Base-by-base conservation (phyloP, 2,329 filamentous ascomycete species). In the Basipetospora chlamydospora region DNA sequence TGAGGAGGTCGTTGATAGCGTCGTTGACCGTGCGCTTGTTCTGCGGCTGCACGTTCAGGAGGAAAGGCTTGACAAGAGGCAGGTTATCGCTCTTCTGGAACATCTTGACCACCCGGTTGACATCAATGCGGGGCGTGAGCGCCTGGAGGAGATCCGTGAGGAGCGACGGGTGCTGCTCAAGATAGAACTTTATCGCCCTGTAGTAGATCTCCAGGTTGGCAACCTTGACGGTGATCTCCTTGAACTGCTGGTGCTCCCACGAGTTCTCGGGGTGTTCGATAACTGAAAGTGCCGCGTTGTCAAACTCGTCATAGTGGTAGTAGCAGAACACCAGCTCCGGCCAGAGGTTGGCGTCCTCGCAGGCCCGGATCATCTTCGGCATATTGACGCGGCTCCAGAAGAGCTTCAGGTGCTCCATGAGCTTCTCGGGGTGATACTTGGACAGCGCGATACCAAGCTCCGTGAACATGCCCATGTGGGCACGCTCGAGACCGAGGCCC, bases 181-280 rank as follows among this genome's bases (percentile, higher is more conserved):
- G 75, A 59, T 96, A 96, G 63, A 95, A 95, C 65, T 88, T 93
- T 53, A 96, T 72, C 20, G 84, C 85, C 37, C 88, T 83, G 70
- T 98, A 98, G 67, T 96, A 98, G 50, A 98, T 98, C 61, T 98
- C 92, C 52, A 98, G 64, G 63, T 98, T 98, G 51, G 87, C 84
- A 46, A 95, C 88, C 73, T 98, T 98, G 62, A 94, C 77, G 39
- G 94, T 71, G 35, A 93, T 96, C 55, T 98, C 92, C 70, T 98
- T 98, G 77, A 98, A 98, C 33, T 92, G 90, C 57, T 95, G 86
- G 63, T 98, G 90, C 58, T 98, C 92, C 90, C 90, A 98, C 2
- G 90, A 87, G 66, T 96, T 92, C 46, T 92, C 80, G 10, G 90
- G 83, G 47, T 86, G 84, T 66, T 98, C 90, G 74, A 98, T 98